Evolutionary conservation across 805 yeast species (phyloP), one percentile per base, ranked within the genome.

Genomic region (Candida sithepensis): DNA sequence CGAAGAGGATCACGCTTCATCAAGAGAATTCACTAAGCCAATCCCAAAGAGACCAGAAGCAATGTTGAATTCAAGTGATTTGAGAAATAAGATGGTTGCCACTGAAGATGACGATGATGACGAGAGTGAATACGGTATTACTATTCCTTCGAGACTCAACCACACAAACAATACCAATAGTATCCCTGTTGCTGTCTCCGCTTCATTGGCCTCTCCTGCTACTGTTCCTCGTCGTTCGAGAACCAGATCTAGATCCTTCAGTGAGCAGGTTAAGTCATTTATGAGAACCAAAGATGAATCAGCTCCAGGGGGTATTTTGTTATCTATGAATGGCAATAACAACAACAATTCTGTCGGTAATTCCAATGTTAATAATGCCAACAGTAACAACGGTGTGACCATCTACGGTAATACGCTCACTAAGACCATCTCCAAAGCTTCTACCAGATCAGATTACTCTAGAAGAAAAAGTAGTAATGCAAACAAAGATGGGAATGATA

Each of bases 241-340:
- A 33, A 37, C 55, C 0, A 63, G 76, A 49, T 59, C 76, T 0
- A 67, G 66, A 19, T 70, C 78, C 1, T 63, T 74, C 47, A 65
- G 75, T 42, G 80, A 74, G 30, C 78, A 72, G 45, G 64, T 70
- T 30, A 70, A 63, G 55, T 60, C 66, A 16, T 60, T 67, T 36
- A 66, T 67, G 16, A 60, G 61, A 45, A 67, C 68, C 16, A 69
- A 57, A 48, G 73, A 65, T 12, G 62, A 58, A 7, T 40, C 63
- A 3, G 39, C 51, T 6, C 55, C 64, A n/a, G 58, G 57, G 18
- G 68, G 72, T 10, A 67, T 68, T 37, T 55, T 64, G 36, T 49
- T 61, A 42, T 52, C 49, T 24, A 42, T 37, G 33, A 45, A 47
- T 47, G 45, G 48, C 39, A 39, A 42, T 22, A 34, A 48, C 9